Base-by-base conservation (phyloP, 108 stramenopile species). In the Asterionellopsis glacialis region DNA sequence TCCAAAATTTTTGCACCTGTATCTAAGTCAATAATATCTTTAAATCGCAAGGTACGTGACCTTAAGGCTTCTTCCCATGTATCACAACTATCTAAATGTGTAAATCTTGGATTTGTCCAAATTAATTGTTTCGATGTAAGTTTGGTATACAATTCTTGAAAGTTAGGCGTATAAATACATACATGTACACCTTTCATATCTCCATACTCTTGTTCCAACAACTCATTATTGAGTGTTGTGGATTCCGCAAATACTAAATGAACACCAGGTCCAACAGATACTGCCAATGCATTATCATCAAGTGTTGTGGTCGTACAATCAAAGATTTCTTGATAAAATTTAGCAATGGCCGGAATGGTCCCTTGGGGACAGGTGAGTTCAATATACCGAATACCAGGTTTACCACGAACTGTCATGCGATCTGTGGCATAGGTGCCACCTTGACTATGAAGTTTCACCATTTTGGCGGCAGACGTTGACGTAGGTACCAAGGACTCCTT, bases 1-100 rank as follows among this genome's bases (percentile, higher is more conserved):
- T 70, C 63, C 24, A 74, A 59, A 44, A 88, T 69, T 1, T 65
- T 57, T 27, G 74, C 52, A 11, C 78, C 74, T 21, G 77, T 73
- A 15, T 77, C 64, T 5, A 82, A 39, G 49, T 87, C 80, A 41
- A 83, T 60, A 53, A 87, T 76, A 58, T 87, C 59, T 50, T 76
- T 68, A 67, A 84, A 88, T 21, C 83, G 81, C 60, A 88, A 82
- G 0, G 64, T 65, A 45, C 64, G 21, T 11, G 40, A 41, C 0
- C 22, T 45, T n/a, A 26, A 33, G 0, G 78, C 77, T 61, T 82
- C 78, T 57, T 76, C 77, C 77, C 67, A 76, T 0, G 81, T 70
- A 51, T 82, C 78, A 45, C 81, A 82, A 45, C 67, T 70, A 62
- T 82, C 81, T 19, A 82, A 61, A 54, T 72, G 70, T 0, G 59